Conservation (phyloP, 2,329 filamentous ascomycete genomes). For the Trichophaea hybrida region DNA sequence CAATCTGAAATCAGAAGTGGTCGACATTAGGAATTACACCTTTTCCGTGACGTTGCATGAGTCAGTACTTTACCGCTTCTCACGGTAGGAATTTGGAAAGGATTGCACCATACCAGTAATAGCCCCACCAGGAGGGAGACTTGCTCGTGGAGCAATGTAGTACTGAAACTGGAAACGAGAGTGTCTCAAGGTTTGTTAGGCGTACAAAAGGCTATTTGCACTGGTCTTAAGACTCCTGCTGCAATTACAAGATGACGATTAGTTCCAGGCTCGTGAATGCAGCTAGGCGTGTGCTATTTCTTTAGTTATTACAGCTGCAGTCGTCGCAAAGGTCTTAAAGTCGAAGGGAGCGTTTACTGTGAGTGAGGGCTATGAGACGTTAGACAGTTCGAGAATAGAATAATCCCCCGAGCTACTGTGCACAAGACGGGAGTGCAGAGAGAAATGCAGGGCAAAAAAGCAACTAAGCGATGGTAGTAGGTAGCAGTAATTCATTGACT, state of each 20-base stretch:
- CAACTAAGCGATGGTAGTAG: background rate
- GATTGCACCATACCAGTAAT: slow-evolving; percentile 19
- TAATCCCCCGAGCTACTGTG: background rate
- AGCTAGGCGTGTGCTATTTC: slow-evolving; percentile 1
- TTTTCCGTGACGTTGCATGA: background rate
- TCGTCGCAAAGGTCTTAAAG: slow-evolving; percentile 1
- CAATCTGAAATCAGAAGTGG: slow-evolving; percentile 22
- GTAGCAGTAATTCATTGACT: background rate
- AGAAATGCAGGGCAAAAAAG: background rate
- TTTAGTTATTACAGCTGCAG: slow-evolving; percentile 2
- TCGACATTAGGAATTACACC: slow-evolving; percentile 26
- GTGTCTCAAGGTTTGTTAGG: too few species aligned
- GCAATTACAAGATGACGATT: background rate
- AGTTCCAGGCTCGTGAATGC: background rate
- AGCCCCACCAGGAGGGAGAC: slow-evolving; percentile 21
- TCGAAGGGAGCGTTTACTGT: background rate
- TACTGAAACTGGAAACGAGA: background rate
- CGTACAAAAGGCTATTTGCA: too few species aligned
- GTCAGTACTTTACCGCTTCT: background rate
- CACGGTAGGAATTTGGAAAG: background rate
- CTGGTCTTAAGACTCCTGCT: too few species aligned
- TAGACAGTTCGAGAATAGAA: background rate
- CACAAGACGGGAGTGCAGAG: background rate
- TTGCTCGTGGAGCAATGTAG: slow-evolving; percentile 18
- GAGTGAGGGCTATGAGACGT: background rate